phyloP scores from a whole-genome alignment of 2,329 filamentous ascomycete genomes.

The Diaporthe humulicola region DNA sequence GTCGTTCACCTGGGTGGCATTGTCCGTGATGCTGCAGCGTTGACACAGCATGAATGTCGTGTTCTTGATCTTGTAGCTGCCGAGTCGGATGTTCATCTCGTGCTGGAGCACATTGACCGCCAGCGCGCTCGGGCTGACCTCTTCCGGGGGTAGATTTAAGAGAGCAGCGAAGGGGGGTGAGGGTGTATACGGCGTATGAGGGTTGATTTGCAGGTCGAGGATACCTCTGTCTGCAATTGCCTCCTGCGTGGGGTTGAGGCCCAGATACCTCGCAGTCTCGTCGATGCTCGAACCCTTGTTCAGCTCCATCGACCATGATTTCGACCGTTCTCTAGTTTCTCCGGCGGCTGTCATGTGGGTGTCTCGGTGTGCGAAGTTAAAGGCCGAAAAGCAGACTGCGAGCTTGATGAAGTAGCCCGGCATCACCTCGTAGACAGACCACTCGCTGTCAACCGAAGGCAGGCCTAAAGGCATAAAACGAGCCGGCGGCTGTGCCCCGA shows the following conservation, averaged over 20 bases:
- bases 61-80: background rate
- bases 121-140: constrained; percentile 9
- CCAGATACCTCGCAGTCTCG: background rate
- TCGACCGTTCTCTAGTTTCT: background rate
- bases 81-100: background rate
- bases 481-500: too few species aligned
- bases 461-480: background rate
- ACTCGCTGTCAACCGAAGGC: background rate
- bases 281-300: background rate
- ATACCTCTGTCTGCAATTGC: background rate
- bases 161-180: background rate
- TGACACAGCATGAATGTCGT: background rate
- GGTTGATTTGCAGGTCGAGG: background rate
- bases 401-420: constrained; percentile 18
- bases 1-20: background rate
- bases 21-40: background rate
- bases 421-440: constrained; percentile 1
- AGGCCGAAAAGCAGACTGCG: background rate
- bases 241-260: background rate
- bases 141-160: background rate
- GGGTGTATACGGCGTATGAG: background rate
- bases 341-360: background rate
- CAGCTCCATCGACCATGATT: background rate
- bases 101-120: background rate
- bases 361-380: constrained; percentile 7